Base-by-base conservation (phyloP, 1,284 basidiomycete species). In the Cystobasidiaceae sp. region DNA sequence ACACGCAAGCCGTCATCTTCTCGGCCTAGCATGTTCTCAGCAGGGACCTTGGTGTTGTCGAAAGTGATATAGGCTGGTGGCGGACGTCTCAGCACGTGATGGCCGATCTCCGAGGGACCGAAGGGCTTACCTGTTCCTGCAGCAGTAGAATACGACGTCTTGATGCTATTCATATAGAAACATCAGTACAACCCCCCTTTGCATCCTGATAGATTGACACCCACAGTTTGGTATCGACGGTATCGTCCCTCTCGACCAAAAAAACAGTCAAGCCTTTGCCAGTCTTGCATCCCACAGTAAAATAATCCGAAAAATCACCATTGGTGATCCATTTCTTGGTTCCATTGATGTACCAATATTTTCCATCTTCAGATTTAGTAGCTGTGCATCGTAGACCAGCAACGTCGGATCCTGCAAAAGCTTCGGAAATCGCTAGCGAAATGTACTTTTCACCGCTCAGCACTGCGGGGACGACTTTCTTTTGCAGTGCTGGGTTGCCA, bases 391-490 rank as follows among this genome's bases (percentile, higher is more conserved):
- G 69, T 39, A 59, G 45, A 4, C 56, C 56, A 2, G 43, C 39
- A 48, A 49, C 45, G 41, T 59, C 56, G 28, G 43, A 46, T 39
- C 56, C 56, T 8, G 39, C 56, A 32, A 59, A 59, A 13, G 56
- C 56, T 49, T 59, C 56, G 23, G 34, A 43, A 19, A 46, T 46
- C 3, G 56, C 45, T 9, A 97, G 81, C 70, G 85, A 78, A 72
- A 83, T 83, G 65, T 90, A 92, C 77, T 91, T 93, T 76, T 87
- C 87, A 19, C 86, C 91, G 8, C 82, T 79, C 46, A 97, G 80
- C 2, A 93, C 84, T 23, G 90, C 89, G 37, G 88, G 86, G 23
- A 94, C 81, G 65, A 97, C 80, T 73, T 84, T 84, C 66, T 85
- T 83, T 75, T 88, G 87, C 34, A 93, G 78, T 72, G 85, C 88